Evolutionary conservation across 2,329 filamentous ascomycete species (phyloP).

Genomic region (Fusarium siculi): DNA sequence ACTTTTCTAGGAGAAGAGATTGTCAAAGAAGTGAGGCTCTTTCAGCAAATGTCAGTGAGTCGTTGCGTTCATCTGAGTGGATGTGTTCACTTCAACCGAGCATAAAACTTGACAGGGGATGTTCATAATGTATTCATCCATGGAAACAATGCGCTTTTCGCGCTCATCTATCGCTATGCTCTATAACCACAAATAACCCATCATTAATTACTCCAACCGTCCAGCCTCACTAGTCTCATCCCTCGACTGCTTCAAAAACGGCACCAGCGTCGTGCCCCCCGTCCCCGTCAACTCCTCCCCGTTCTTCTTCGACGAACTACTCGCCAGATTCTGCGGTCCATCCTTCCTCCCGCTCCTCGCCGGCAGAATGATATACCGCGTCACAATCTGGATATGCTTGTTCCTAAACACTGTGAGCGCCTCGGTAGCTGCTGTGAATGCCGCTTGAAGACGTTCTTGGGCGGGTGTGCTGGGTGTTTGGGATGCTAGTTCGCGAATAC

Average conservation of each 20-base stretch:
- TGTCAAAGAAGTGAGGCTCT: too few species aligned
- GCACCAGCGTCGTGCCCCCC: conserved; percentile 86
- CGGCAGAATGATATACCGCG: conserved; percentile 88
- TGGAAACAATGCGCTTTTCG: background rate
- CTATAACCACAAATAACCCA: background rate
- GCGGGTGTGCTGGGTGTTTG: conserved; percentile 60
- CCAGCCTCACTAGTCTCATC: conserved; percentile 75
- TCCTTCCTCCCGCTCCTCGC: conserved; percentile 57
- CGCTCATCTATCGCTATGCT: conserved; percentile 16
- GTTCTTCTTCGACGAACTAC: conserved; percentile 52
- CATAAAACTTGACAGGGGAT: background rate
- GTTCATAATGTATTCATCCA: background rate
- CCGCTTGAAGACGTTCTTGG: conserved; percentile 54
- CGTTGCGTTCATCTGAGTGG: background rate
- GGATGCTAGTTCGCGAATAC: conserved; percentile 76
- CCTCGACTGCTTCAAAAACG: conserved; percentile 87
- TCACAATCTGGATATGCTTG: conserved; percentile 90
- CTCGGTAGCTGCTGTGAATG: conserved; percentile 78
- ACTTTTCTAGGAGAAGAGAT: background rate
- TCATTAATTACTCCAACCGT: conserved; percentile 35
- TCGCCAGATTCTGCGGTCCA: conserved; percentile 56
- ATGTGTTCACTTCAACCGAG: background rate
- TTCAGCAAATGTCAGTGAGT: background rate
- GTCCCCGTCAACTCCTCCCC: conserved; percentile 76
- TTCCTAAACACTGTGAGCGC: conserved; percentile 82